Conservation (phyloP, 2,329 filamentous ascomycete genomes). For the Calycina marina region DNA sequence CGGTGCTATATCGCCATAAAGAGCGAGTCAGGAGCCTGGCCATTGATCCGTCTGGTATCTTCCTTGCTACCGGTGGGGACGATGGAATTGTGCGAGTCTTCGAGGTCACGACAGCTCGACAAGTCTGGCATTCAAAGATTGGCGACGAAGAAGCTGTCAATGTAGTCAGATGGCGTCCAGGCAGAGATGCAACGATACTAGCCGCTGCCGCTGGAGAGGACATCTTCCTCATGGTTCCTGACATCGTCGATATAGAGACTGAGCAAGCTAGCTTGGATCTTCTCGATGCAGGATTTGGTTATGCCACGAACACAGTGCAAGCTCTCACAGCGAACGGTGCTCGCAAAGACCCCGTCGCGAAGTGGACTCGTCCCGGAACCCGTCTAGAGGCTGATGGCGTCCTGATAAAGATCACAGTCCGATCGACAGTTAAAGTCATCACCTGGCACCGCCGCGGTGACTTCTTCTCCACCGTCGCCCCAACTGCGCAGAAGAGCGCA, state of each 20-base stretch:
- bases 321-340: slow-evolving; percentile 35
- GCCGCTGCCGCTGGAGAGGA: slow-evolving; percentile 75
- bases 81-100: slow-evolving; percentile 87
- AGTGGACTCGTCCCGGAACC: slow-evolving; percentile 68
- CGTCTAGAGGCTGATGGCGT: slow-evolving; percentile 66
- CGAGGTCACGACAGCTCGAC: slow-evolving; percentile 73
- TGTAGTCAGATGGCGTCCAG: slow-evolving; percentile 78
- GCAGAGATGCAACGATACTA: slow-evolving; percentile 64
- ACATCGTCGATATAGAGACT: slow-evolving; percentile 54
- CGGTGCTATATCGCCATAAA: slow-evolving; percentile 75
- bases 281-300: slow-evolving; percentile 83
- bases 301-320: slow-evolving; percentile 55
- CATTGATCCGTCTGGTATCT: slow-evolving; percentile 74
- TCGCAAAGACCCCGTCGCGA: slow-evolving; percentile 62
- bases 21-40: slow-evolving; percentile 75
- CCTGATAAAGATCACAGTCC: slow-evolving; percentile 65
- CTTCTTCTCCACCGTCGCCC: slow-evolving; percentile 85
- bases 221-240: slow-evolving; percentile 71
- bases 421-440: slow-evolving; percentile 70
- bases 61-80: slow-evolving; percentile 82
- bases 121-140: slow-evolving; percentile 73
- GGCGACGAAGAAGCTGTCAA: slow-evolving; percentile 70
- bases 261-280: slow-evolving; percentile 62
- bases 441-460: slow-evolving; percentile 91
- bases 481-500: slow-evolving; percentile 60